These are phyloP conservation scores for Apiotrichum sp. DNA, from an alignment of 1,284 basidiomycete genomes.

Conservation along the genomic window DNA sequence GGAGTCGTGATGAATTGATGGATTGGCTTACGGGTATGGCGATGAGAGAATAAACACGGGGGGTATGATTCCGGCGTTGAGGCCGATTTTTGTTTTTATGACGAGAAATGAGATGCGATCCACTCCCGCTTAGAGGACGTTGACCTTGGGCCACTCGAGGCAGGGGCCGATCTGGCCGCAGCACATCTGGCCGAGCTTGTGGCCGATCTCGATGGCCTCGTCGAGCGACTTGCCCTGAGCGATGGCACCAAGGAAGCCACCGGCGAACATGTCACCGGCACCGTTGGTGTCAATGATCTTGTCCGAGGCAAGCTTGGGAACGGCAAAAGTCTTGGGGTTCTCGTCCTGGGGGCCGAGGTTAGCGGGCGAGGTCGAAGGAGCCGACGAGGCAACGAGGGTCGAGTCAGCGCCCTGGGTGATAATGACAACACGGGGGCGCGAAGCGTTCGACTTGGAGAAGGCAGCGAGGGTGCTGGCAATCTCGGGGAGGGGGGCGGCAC, in stretches of 20 bases:
- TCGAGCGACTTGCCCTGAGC: constrained; percentile 74
- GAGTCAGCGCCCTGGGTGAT: constrained; percentile 84
- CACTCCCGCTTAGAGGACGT: constrained; percentile 25
- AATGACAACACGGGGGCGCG: constrained; percentile 73
- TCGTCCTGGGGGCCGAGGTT: constrained; percentile 42
- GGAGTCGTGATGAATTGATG: not conserved
- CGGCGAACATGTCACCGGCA: constrained; percentile 99
- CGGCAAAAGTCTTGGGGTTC: constrained; percentile 56
- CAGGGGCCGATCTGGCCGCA: constrained; percentile 65
- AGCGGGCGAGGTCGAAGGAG: constrained; percentile 50
- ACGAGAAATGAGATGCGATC: no score
- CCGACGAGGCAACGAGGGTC: constrained; percentile 70
- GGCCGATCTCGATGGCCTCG: constrained; percentile 70
- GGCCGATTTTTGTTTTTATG: not conserved
- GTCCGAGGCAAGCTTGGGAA: constrained; percentile 58
- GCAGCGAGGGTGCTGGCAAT: constrained; percentile 69
- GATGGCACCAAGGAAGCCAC: constrained; percentile 85
- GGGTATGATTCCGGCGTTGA: constrained; percentile 10
- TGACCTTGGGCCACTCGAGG: constrained; percentile 38
- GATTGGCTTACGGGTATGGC: not conserved
- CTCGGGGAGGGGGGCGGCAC: constrained; percentile 57
- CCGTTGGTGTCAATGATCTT: constrained; percentile 97
- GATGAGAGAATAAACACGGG: not conserved
- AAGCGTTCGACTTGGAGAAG: constrained; percentile 59
- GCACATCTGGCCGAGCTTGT: constrained; percentile 83